Base-by-base conservation (phyloP, 306 rosid species). In the Cicer yamashitae region DNA sequence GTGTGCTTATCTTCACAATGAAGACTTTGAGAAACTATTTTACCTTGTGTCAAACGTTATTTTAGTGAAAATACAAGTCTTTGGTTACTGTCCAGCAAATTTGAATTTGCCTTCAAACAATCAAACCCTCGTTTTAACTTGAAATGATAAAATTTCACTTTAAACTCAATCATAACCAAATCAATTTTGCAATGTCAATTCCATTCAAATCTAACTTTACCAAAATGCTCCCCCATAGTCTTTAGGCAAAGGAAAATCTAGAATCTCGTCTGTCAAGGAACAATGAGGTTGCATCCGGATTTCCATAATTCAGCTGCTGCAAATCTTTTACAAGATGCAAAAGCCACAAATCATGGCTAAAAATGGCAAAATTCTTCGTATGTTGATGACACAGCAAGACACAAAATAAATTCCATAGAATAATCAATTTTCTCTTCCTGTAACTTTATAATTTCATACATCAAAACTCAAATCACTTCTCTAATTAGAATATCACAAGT, bases 211-310 rank as follows among this genome's bases (percentile, higher is more conserved):
- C 9, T 5, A 30, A 30, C 13, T 59, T 59, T 25, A 25, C 8
- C 64, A 58, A 56, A 58, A 58, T 58, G n/a, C 7, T 20, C 40
- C 2, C 18, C 66, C 18, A 0, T 12, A 12, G 44, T 60, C 54
- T 75, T 41, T 4, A 60, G n/a, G 54, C 72, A 78, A 40, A 41
- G 10, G 47, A 53, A 61, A 71, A 51, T 44, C 50, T 45, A 66
- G 34, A 65, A 41, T 25, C n/a, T 8, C 57, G 12, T 52, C 45
- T 44, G 12, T 72, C 45, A 17, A 18, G 61, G 37, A 51, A 61
- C 67, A 44, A 17, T 43, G 34, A 59, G 34, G 9, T 43, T 39
- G 15, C 37, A 48, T 61, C 37, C n/a, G 48, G 45, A 69, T 67
- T 65, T 38, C 70, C 8, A 67, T 57, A 12, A 6, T 10, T 13